Conservation (phyloP, 192 early-diverging fungal genomes). For the Coemansia biformis region DNA sequence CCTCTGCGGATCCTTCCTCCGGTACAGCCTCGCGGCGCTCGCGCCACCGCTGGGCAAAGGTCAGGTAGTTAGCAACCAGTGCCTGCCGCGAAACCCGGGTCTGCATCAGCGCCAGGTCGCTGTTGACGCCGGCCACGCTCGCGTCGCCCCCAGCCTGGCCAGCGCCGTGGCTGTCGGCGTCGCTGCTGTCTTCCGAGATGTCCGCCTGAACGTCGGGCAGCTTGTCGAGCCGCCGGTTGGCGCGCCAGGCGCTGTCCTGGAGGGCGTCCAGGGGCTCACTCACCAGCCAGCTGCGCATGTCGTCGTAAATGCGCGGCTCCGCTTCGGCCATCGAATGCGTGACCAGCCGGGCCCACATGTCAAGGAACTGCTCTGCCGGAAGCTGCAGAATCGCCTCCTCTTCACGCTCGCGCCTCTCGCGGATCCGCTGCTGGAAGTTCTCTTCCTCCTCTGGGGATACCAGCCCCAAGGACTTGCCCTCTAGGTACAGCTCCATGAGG, state of each 20-base stretch:
- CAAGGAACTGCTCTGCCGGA: constrained; percentile 25
- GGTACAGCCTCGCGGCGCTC: constrained; percentile 7
- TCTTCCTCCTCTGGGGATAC: constrained; percentile 11
- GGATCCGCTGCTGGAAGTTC: constrained; percentile 15
- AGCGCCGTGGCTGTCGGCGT: background rate
- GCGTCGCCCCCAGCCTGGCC: background rate
- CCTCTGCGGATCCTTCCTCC: background rate
- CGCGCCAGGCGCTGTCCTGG: constrained; percentile 6
- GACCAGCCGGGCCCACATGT: constrained; percentile 29
- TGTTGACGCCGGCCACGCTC: background rate
- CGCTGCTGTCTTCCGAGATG: background rate
- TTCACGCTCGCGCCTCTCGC: constrained; percentile 21
- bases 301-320: constrained; percentile 17
- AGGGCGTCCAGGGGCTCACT: constrained; percentile 6
- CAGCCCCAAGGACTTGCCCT: constrained; percentile 7
- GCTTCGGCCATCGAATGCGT: constrained; percentile 10
- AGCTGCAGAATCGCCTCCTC: constrained; percentile 26
- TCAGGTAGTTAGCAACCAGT: constrained; percentile 28
- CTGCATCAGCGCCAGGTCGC: constrained; percentile 6
- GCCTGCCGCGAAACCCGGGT: constrained; percentile 17
- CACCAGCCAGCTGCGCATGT: constrained; percentile 29
- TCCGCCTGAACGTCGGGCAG: constrained; percentile 22
- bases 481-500: constrained; percentile 18
- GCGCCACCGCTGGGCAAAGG: constrained; percentile 34
- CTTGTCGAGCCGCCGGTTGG: constrained; percentile 35